phyloP scores from a whole-genome alignment of 2,329 filamentous ascomycete genomes.

The Aspergillus uvarum region DNA sequence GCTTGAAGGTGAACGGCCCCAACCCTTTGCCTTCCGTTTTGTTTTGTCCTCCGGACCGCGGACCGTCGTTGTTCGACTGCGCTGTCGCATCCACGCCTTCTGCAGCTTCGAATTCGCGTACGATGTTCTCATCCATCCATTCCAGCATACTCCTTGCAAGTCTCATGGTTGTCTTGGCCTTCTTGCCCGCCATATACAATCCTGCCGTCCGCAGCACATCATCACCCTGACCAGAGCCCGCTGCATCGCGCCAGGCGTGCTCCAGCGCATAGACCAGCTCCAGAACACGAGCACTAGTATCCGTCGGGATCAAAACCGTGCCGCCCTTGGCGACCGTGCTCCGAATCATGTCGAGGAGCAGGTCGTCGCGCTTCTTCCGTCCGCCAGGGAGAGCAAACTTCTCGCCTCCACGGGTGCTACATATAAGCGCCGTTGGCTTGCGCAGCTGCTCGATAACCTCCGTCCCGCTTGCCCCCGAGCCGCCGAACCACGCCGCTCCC shows the following conservation, averaged over 20 bases:
- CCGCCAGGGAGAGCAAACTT: constrained; percentile 69
- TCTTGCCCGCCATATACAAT: constrained; percentile 82
- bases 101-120: constrained; percentile 80
- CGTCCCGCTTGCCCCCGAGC: constrained; percentile 73
- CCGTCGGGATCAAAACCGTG: constrained; percentile 88
- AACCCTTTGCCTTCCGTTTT: constrained; percentile 46
- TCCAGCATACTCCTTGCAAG: constrained; percentile 95
- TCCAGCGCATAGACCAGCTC: constrained; percentile 91
- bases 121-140: constrained; percentile 97
- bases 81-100: constrained; percentile 41
- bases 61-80: constrained; percentile 44
- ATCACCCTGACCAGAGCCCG: constrained; percentile 51
- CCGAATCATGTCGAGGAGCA: constrained; percentile 75
- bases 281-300: constrained; percentile 90
- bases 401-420: constrained; percentile 79
- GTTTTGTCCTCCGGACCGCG: constrained; percentile 38
- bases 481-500: constrained; percentile 89
- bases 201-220: constrained; percentile 52
- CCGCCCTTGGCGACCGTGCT: constrained; percentile 79
- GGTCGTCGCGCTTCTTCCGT: constrained; percentile 78
- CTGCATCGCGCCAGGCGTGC: constrained; percentile 78
- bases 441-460: constrained; percentile 92
- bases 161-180: constrained; percentile 82
- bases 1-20: constrained; percentile 86
- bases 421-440: constrained; percentile 90